These are phyloP conservation scores for Hypoxylon subgilvum DNA, from an alignment of 495 filamentous ascomycete genomes.

Conservation along the genomic window DNA sequence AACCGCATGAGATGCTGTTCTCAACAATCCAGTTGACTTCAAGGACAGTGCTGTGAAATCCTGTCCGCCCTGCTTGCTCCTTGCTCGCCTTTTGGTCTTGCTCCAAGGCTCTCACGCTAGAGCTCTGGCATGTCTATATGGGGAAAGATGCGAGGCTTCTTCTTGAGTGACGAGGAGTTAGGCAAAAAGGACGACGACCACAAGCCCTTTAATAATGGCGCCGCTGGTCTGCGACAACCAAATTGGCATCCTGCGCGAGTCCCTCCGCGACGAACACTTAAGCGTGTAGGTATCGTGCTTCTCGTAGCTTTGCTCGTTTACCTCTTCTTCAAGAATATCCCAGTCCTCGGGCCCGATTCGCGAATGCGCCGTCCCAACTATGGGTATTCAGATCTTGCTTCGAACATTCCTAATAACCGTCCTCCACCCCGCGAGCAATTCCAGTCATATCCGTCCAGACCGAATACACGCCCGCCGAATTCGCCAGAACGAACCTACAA, in stretches of 20 bases:
- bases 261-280: constrained; percentile 46
- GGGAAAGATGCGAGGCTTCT: constrained; percentile 48
- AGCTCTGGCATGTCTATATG: constrained; percentile 37
- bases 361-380: constrained; percentile 25
- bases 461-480: constrained; percentile 11
- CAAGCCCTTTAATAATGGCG: constrained; percentile 39
- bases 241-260: constrained; percentile 46
- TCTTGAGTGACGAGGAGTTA: constrained; percentile 52
- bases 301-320: constrained; percentile 44
- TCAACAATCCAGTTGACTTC: not conserved
- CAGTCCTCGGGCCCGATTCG: constrained; percentile 38
- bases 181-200: constrained; percentile 60
- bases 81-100: not conserved
- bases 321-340: constrained; percentile 53
- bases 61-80: not conserved
- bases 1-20: constrained; percentile 21
- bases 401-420: constrained; percentile 21
- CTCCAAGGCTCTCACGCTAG: constrained; percentile 8
- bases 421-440: constrained; percentile 13
- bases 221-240: constrained; percentile 28
- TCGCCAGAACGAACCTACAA: constrained; percentile 39
- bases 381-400: constrained; percentile 19
- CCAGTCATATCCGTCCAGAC: constrained; percentile 7
- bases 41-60: constrained; percentile 25
- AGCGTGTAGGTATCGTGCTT: constrained; percentile 45